Base-by-base conservation (phyloP, 108 stramenopile genomes). In the Aureococcus anophagefferens region DNA sequence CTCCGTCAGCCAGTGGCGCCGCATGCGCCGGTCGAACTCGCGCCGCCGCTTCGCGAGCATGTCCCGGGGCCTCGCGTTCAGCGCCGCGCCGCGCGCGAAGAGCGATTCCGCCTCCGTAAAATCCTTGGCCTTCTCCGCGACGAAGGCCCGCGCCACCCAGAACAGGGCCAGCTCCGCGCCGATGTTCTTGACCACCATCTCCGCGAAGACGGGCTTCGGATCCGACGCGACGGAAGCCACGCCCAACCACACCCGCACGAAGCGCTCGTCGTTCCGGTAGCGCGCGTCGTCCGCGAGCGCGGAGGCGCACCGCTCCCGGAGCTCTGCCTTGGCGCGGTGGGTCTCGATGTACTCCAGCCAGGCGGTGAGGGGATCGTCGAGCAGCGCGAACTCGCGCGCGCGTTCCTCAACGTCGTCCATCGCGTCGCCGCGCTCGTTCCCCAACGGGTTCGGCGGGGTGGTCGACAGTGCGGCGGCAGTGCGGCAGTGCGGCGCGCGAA, bases 191-290 rank as follows among this genome's bases (percentile, higher is more conserved):
- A 9, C 13, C 21, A 9, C 3, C 51, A 59, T 16, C 7, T 25
- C 4, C 51, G 1, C 3, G 51, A 59, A 59, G 51, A 25, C 21
- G 14, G 4, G 7, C 21, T 59, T 11, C 21, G 51, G 21, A 1
- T 79, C 75, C 0, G 30, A 29, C 4, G 79, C 62, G 30, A 30
- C 1, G 25, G 71, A 51, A 0, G 77, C 79, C 34, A 79, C 79
- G 3, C 68, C 79, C 51, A 75, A 74, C 80, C 80, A 81, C 30
- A 81, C 76, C 32, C 36, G 17, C 16, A 81, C 73, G 34, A 79
- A 81, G 18, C 71, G 72, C 15, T 64, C 35, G 72, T 81, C 40
- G 40, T 44, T 44, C 40, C 13, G 5, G 40, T 44, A 44, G 40
- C 40, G 40, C 40, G 5, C 40, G 40, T 44, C 40, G 40, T 44